A percentile compares a stretch with the other conserved stretches of the same genome.
These are phyloP conservation scores for Candolleomyces aberdarensis DNA, from an alignment of 768 basidiomycete species.

Conservation along the genomic window DNA sequence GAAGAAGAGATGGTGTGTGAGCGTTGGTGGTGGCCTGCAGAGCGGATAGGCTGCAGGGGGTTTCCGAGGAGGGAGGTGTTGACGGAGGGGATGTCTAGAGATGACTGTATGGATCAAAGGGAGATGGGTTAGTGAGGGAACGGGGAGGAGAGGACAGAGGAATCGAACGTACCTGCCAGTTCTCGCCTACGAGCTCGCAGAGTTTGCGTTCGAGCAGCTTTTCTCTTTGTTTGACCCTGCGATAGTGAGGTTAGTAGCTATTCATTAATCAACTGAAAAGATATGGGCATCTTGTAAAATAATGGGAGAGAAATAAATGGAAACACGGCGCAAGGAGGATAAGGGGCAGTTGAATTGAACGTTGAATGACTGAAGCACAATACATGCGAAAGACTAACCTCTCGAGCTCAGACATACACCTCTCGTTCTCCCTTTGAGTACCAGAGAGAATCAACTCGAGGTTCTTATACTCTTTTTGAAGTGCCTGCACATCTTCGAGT, in stretches of 20 bases:
- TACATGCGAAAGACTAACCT: slow-evolving; percentile 34
- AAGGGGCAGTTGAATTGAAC: too few species aligned
- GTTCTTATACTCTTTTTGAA: slow-evolving; percentile 73
- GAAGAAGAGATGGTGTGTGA: slow-evolving; percentile 29
- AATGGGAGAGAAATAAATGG: too few species aligned
- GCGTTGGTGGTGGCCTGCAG: slow-evolving; percentile 25
- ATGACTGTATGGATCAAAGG: slow-evolving; percentile 16
- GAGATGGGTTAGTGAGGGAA: background rate
- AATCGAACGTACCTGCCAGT: slow-evolving; percentile 68
- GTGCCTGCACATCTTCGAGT: slow-evolving; percentile 57
- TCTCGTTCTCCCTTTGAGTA: slow-evolving; percentile 82
- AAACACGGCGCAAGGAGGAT: too few species aligned
- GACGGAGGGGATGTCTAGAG: slow-evolving; percentile 30
- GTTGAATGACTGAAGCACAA: too few species aligned
- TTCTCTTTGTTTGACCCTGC: slow-evolving; percentile 63
- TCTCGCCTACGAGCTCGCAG: slow-evolving; percentile 66
- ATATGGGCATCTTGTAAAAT: too few species aligned
- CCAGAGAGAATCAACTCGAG: slow-evolving; percentile 75
- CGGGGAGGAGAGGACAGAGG: background rate
- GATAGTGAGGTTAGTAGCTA: slow-evolving; percentile 1
- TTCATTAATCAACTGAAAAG: too few species aligned
- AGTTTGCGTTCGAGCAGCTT: slow-evolving; percentile 75
- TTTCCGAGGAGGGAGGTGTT: slow-evolving; percentile 19
- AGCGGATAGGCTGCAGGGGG: slow-evolving; percentile 4
- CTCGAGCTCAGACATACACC: slow-evolving; percentile 79